Percentiles rank a stretch among this genome's conserved stretches.
phyloP scores from a whole-genome alignment of 2,329 filamentous ascomycete genomes.

The Fusarium concolor region DNA sequence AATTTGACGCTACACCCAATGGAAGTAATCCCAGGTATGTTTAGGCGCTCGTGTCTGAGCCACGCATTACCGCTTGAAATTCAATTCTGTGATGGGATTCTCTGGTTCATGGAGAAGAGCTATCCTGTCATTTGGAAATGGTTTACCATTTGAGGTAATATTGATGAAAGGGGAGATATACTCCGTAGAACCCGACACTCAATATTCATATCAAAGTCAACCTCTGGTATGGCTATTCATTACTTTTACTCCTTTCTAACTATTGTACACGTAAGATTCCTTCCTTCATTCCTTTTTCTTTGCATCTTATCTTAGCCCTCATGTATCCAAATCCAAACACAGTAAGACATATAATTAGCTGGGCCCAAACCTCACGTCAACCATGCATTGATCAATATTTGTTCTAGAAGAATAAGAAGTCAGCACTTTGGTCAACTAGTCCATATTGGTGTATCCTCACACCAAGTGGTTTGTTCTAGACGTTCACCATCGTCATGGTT shows the following conservation, averaged over 20 bases:
- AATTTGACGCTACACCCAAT: conserved; percentile 23
- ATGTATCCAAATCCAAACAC: too few relatives aligned
- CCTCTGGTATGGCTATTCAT: background rate
- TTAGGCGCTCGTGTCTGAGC: conserved; percentile 15
- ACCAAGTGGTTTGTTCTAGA: background rate
- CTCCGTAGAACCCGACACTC: background rate
- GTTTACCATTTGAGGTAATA: background rate
- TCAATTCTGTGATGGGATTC: background rate
- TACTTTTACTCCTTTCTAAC: background rate
- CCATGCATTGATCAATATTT: background rate
- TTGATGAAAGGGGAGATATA: too few relatives aligned
- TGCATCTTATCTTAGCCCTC: background rate
- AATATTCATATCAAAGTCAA: background rate
- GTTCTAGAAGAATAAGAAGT: background rate
- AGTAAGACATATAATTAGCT: background rate
- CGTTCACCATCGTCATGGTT: background rate
- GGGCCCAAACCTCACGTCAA: background rate
- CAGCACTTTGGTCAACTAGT: background rate
- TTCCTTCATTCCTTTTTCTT: background rate
- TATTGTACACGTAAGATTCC: background rate
- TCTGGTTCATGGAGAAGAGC: background rate
- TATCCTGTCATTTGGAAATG: background rate
- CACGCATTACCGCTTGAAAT: background rate
- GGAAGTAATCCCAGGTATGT: background rate
- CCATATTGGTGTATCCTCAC: background rate